Evolutionary conservation across 768 basidiomycete species (phyloP).

Genomic region (Tricholoma sp.): DNA sequence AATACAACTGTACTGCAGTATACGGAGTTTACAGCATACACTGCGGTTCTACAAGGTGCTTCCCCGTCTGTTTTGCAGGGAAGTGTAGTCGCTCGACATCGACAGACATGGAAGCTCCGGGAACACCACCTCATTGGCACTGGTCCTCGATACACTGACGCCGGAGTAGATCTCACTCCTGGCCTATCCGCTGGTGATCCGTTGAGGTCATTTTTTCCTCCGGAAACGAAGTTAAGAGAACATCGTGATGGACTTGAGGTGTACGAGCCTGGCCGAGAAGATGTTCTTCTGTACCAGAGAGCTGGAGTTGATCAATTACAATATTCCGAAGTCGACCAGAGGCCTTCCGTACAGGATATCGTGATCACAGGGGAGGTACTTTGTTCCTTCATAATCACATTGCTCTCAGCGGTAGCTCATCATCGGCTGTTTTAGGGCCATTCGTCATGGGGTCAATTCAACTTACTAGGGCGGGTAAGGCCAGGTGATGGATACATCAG

Average conservation of each 20-base stretch:
- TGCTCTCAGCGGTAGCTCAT: not conserved
- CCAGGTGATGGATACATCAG: slow-evolving; percentile 78
- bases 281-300: slow-evolving; percentile 27
- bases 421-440: slow-evolving; percentile 55
- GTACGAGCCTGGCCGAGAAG: slow-evolving; percentile 34
- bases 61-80: slow-evolving; percentile 63
- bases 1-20: slow-evolving; percentile 41
- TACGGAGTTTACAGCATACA: slow-evolving; percentile 82
- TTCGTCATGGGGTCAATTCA: slow-evolving; percentile 89
- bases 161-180: slow-evolving; percentile 27
- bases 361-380: slow-evolving; percentile 72
- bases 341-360: slow-evolving; percentile 44
- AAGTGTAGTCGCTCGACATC: slow-evolving; percentile 75
- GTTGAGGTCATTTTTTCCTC: slow-evolving; percentile 56
- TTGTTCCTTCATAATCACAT: not conserved
- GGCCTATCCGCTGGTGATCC: slow-evolving; percentile 57
- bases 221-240: slow-evolving; percentile 46
- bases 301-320: slow-evolving; percentile 7
- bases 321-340: slow-evolving; percentile 13
- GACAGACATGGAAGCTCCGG: slow-evolving; percentile 84
- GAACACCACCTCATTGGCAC: slow-evolving; percentile 58
- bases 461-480: slow-evolving; percentile 72
- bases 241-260: slow-evolving; percentile 42
- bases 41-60: slow-evolving; percentile 66
- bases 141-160: slow-evolving; percentile 27